Base-by-base conservation (phyloP, 2,329 filamentous ascomycete species). In the Xylariaceae sp. region DNA sequence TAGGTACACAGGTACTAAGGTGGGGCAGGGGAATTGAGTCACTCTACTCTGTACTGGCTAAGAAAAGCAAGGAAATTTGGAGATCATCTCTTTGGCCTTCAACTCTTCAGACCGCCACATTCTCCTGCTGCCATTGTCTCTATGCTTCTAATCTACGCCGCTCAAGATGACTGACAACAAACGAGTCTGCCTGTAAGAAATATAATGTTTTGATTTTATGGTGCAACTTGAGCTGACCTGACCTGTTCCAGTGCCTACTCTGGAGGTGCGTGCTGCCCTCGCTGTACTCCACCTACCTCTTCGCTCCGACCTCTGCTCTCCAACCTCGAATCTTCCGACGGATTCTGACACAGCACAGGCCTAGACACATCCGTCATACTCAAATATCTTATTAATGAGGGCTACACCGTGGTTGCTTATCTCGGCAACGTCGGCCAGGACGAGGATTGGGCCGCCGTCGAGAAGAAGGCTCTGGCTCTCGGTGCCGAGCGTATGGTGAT, bases 381-480 rank as follows among this genome's bases (percentile, higher is more conserved):
- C 18, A 65, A 62, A 52, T 75, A 67, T 68, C 66, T 75, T 12
- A 64, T 73, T 42, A 49, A 56, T 27, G 54, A 59, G 46, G 63
- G 60, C 41, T 66, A 62, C 38, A 53, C 54, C 33, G 61, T 64
- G 48, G 56, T 64, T 19, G 46, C 38, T 38, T 38, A 30, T 31
- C 75, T 87, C 67, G 86, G 85, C 72, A 77, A 89, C 71, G 81
- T 89, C 59, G 87, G 87, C 51, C 86, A 89, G 72, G 81, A 85
- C 63, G 87, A 90, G 72, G 85, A 90, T 71, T 90, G 82, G 66
- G 79, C 81, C 41, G 85, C 77, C 51, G 88, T 87, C 51, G 81
- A 86, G 71, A 78, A 80, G 65, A 90, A 91, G 78, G 57, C 55
- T 7, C 51, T 82, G 55, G 79, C 80, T 69, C 80, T 89, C 56